Percentiles rank a stretch among this genome's conserved stretches.
phyloP scores from a whole-genome alignment of 148 eudicot genomes.

The Drosera capensis region DNA sequence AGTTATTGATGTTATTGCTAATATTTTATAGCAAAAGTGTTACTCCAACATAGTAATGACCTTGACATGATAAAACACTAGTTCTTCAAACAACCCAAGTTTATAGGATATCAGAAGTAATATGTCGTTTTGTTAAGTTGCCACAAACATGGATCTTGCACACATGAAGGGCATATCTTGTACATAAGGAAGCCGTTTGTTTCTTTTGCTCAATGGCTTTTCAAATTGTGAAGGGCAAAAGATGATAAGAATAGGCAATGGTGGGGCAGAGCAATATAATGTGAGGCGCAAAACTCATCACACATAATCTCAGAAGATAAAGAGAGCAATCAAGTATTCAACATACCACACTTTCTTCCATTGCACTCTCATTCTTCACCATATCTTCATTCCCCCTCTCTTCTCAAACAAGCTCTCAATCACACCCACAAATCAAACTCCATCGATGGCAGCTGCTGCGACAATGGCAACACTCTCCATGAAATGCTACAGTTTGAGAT shows the following conservation, averaged over 20 bases:
- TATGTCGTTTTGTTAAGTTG: too few relatives aligned
- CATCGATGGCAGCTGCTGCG: slow-evolving; percentile 66
- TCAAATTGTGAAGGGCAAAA: too few relatives aligned
- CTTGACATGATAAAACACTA: too few relatives aligned
- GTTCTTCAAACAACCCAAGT: too few relatives aligned
- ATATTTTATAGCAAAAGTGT: too few relatives aligned
- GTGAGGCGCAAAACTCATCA: slow-evolving; percentile 38
- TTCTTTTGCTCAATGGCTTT: too few relatives aligned
- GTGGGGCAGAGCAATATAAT: slow-evolving; percentile 31
- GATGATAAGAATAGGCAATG: slow-evolving; percentile 47
- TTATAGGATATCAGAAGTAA: too few relatives aligned
- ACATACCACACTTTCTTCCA: slow-evolving; percentile 36
- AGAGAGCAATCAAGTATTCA: slow-evolving; percentile 42
- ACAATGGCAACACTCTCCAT: slow-evolving; percentile 61
- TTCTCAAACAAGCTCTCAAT: not conserved
- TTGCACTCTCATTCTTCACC: not conserved
- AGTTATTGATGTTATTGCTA: too few relatives aligned
- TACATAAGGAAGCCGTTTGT: too few relatives aligned
- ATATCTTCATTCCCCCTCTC: not conserved
- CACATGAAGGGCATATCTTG: too few relatives aligned
- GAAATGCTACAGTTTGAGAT: slow-evolving; percentile 31
- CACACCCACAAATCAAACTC: not conserved
- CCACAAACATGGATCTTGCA: too few relatives aligned
- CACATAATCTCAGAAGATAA: slow-evolving; percentile 34
- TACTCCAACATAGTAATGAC: too few relatives aligned